Evolutionary conservation across 805 yeast species (phyloP), one percentile per base, ranked within the genome.

Genomic region (Candida gorgasii): DNA sequence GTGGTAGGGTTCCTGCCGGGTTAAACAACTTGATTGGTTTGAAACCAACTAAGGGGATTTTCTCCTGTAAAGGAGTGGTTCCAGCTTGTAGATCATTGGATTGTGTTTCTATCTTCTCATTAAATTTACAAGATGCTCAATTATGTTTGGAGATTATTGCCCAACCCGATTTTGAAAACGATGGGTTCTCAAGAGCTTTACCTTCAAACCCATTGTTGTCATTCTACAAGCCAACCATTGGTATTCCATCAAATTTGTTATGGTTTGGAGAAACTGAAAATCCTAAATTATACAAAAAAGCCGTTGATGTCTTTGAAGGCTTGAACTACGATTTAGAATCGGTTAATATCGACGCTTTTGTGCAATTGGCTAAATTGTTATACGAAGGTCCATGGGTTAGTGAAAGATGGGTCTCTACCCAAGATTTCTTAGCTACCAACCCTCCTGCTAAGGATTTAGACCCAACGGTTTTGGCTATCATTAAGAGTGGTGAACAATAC

Each of bases 371-470:
- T 13, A 79, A 79, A 53, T 86, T 93, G 58, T 74, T 92, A 27
- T 92, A 92, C 61, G 97, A 92, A 58, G 99, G 99, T 45, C 86
- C 98, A n/a, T 92, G 99, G 99, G 98, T 92, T 8, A 88, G 95
- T 17, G 99, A 92, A 69, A 79, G 99, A 53, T 89, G 81, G 67
- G 81, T 88, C 48, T 97, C 97, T 18, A 78, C 82, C 27, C 77
- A 79, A 52, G 87, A 84, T 31, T 86, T 85, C 52, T 73, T 87
- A 44, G 78, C 78, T 20, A 72, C 85, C 6, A 76, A 81, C 56
- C 89, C 93, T 14, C 88, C 93, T 23, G 71, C 62, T 32, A 73
- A 76, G 24, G 75, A 84, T 37, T 69, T 92, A 53, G 97, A 92
- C 62, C 95, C 96, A 39, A 86, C 89, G 5, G 98, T 93, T 17